Conservation (phyloP, 768 basidiomycete genomes). For the Trametes coccinea region DNA sequence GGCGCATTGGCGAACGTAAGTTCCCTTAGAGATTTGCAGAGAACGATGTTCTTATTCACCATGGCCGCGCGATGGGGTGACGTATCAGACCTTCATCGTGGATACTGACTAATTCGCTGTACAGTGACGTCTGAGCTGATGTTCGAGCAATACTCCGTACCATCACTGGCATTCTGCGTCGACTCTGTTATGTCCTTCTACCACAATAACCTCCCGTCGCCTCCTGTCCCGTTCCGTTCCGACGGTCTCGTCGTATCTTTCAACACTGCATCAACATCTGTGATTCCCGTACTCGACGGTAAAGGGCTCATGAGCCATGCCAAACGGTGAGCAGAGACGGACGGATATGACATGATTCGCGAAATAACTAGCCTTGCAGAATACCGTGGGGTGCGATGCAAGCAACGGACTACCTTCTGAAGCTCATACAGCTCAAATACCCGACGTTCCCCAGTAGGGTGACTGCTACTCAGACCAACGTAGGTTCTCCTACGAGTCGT, state of each 20-base stretch:
- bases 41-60: no score
- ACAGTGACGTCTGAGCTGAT: conserved; percentile 93
- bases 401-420: conserved; percentile 88
- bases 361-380: conserved; percentile 43
- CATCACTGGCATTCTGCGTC: conserved; percentile 82
- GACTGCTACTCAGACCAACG: conserved; percentile 72
- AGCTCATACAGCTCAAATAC: conserved; percentile 94
- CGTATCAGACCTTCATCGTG: not conserved
- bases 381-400: conserved; percentile 95
- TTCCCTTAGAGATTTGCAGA: no score
- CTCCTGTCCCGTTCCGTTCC: conserved; percentile 41
- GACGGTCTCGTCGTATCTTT: conserved; percentile 91
- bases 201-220: conserved; percentile 58
- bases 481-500: conserved; percentile 36
- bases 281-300: conserved; percentile 85
- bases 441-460: conserved; percentile 89
- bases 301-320: conserved; percentile 82
- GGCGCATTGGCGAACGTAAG: no score
- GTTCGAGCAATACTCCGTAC: conserved; percentile 90
- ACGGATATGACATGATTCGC: no score
- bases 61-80: no score
- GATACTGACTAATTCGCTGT: not conserved
- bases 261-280: conserved; percentile 87
- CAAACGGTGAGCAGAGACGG: conserved; percentile 61
- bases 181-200: conserved; percentile 95